Conservation (phyloP, 2,329 filamentous ascomycete species). For the Beauveria bassiana region DNA sequence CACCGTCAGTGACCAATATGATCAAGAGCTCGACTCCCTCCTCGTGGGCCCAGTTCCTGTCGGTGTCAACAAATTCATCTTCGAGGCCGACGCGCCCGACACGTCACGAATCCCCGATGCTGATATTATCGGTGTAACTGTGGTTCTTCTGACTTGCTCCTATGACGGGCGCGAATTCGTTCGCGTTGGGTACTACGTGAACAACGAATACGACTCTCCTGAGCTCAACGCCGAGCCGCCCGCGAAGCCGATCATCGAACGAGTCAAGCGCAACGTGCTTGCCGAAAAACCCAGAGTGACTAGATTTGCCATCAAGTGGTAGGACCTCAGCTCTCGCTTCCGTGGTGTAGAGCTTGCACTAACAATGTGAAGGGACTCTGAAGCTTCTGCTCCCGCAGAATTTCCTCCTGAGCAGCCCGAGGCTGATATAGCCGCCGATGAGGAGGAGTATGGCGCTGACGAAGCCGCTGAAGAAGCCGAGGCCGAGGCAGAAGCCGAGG, state of each 20-base stretch:
- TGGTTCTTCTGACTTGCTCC: conserved; percentile 90
- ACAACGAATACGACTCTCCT: conserved; percentile 96
- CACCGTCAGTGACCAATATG: conserved; percentile 71
- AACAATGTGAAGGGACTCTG: conserved; percentile 68
- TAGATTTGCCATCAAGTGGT: conserved; percentile 98
- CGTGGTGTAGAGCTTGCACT: not conserved
- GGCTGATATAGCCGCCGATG: conserved; percentile 76
- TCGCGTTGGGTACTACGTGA: conserved; percentile 97
- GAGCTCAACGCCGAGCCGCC: conserved; percentile 85
- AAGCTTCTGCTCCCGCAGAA: conserved; percentile 90
- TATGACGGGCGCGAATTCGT: conserved; percentile 97
- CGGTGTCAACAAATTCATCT: conserved; percentile 97
- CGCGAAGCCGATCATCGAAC: conserved; percentile 84
- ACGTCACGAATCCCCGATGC: conserved; percentile 85
- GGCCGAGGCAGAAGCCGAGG: conserved; percentile 46
- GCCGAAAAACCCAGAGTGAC: conserved; percentile 97
- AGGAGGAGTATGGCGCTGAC: conserved; percentile 84
- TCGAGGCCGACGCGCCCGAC: conserved; percentile 89
- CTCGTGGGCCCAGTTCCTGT: conserved; percentile 96
- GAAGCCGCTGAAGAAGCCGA: conserved; percentile 69
- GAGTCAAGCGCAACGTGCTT: conserved; percentile 83
- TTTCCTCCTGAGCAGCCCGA: conserved; percentile 97
- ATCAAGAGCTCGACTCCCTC: conserved; percentile 95
- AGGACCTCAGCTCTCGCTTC: conserved; percentile 25
- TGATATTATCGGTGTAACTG: conserved; percentile 93